Percentiles rank a stretch among this genome's conserved stretches.
Evolutionary conservation across 257 asterid species (phyloP).

Genomic region (Ligustrum vulgare): DNA sequence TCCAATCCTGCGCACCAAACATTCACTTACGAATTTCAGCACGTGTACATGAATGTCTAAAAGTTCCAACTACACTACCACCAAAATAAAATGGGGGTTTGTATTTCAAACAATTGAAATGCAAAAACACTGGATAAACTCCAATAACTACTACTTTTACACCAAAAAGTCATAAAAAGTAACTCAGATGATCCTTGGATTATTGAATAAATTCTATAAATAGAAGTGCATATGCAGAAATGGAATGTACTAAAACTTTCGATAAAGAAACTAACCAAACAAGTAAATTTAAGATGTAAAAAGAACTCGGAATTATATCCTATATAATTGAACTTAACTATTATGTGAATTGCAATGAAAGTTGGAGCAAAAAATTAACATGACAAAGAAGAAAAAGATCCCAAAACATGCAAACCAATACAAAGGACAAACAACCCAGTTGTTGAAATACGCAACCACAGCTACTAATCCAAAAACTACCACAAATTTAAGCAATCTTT

Average conservation of each 20-base stretch:
- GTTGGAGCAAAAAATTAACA: too few relatives aligned
- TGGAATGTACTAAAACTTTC: neutral
- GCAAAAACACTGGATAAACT: neutral
- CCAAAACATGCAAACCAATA: too few relatives aligned
- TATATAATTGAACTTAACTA: neutral
- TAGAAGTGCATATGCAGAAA: neutral
- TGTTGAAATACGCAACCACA: too few relatives aligned
- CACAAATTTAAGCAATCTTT: too few relatives aligned
- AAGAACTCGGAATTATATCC: too few relatives aligned
- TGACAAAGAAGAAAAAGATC: too few relatives aligned
- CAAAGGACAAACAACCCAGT: too few relatives aligned
- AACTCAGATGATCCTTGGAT: neutral
- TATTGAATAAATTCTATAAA: neutral
- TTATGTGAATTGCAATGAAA: too few relatives aligned
- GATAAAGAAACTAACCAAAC: neutral
- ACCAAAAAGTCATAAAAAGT: neutral
- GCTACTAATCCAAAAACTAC: too few relatives aligned
- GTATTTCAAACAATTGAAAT: neutral
- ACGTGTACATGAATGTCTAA: neutral
- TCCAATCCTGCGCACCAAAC: neutral
- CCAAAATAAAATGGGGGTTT: neutral
- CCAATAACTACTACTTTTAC: neutral
- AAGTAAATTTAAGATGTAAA: neutral
- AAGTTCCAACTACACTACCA: neutral
- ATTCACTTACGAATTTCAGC: conserved; percentile 9